Evolutionary conservation across 768 basidiomycete genomes (phyloP).

Genomic region (Pholiota molesta): DNA sequence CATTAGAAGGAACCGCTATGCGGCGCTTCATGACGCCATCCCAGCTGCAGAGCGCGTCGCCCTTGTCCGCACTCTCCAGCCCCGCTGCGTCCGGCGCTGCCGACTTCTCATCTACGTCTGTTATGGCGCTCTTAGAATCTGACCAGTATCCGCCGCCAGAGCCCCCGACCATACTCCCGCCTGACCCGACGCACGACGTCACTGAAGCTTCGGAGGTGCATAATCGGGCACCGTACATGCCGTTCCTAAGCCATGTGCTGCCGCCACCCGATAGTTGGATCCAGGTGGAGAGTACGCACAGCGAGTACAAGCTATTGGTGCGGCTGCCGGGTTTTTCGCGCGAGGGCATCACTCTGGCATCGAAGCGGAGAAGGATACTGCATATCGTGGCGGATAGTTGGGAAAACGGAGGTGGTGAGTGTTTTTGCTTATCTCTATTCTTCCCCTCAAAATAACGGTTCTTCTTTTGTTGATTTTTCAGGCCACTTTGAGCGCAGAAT

Average conservation of each 20-base stretch:
- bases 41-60: slow-evolving; percentile 7
- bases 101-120: neutral
- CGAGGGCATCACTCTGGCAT: slow-evolving; percentile 73
- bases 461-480: slow-evolving; percentile 16
- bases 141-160: slow-evolving; percentile 45
- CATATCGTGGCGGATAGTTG: slow-evolving; percentile 78
- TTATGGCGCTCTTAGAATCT: neutral
- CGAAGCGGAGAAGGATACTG: slow-evolving; percentile 65
- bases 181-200: slow-evolving; percentile 25
- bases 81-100: neutral
- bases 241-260: slow-evolving; percentile 59
- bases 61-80: neutral
- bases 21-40: slow-evolving; percentile 21
- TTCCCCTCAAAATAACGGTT: neutral
- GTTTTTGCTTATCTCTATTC: slow-evolving; percentile 1
- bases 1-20: slow-evolving; percentile 22
- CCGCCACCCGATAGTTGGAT: slow-evolving; percentile 64
- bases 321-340: slow-evolving; percentile 66
- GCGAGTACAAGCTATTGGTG: slow-evolving; percentile 60
- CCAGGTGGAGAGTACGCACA: slow-evolving; percentile 57
- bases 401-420: slow-evolving; percentile 61
- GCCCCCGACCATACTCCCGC: slow-evolving; percentile 59
- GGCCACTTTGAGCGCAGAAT: slow-evolving; percentile 78
- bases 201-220: slow-evolving; percentile 3
- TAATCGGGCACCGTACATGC: slow-evolving; percentile 33